These are phyloP conservation scores for Ogataea philodendri DNA, from an alignment of 805 yeast genomes.

Conservation along the genomic window DNA sequence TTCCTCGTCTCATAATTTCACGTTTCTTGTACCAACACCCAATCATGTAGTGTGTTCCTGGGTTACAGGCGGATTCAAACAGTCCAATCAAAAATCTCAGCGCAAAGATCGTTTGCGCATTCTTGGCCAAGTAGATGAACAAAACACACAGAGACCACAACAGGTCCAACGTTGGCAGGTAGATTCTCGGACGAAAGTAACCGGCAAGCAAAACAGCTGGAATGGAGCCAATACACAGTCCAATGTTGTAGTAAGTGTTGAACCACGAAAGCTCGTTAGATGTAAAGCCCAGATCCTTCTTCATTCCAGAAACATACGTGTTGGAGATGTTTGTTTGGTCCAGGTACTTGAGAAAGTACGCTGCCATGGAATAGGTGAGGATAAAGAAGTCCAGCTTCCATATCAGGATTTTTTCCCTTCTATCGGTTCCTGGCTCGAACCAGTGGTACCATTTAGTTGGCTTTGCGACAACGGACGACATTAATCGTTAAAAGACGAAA, in stretches of 20 bases:
- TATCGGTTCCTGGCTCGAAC: constrained; percentile 17
- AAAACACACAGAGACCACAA: constrained; percentile 47
- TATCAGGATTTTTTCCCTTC: constrained; percentile 13
- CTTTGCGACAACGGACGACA: constrained; percentile 6
- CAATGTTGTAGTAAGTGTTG: constrained; percentile 35
- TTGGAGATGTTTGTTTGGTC: constrained; percentile 55
- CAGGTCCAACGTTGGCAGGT: constrained; percentile 45
- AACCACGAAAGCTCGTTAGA: constrained; percentile 27
- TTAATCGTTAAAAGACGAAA: background rate
- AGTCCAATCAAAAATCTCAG: constrained; percentile 60
- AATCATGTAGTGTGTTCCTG: constrained; percentile 36
- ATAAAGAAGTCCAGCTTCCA: constrained; percentile 29
- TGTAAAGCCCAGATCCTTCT: constrained; percentile 38
- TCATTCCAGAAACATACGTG: constrained; percentile 70
- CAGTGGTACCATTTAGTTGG: constrained; percentile 16
- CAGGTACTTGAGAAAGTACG: constrained; percentile 43
- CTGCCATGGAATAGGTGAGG: constrained; percentile 35
- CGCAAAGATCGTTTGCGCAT: constrained; percentile 50
- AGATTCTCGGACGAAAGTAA: constrained; percentile 46
- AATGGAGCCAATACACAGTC: constrained; percentile 58
- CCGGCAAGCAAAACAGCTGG: constrained; percentile 50
- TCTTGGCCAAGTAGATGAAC: constrained; percentile 32
- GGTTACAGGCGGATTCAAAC: constrained; percentile 40
- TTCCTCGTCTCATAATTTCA: constrained; percentile 59
- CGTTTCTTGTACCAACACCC: constrained; percentile 59